phyloP scores from a whole-genome alignment of 169 alveolate species.

The Toxoplasma gondii region DNA sequence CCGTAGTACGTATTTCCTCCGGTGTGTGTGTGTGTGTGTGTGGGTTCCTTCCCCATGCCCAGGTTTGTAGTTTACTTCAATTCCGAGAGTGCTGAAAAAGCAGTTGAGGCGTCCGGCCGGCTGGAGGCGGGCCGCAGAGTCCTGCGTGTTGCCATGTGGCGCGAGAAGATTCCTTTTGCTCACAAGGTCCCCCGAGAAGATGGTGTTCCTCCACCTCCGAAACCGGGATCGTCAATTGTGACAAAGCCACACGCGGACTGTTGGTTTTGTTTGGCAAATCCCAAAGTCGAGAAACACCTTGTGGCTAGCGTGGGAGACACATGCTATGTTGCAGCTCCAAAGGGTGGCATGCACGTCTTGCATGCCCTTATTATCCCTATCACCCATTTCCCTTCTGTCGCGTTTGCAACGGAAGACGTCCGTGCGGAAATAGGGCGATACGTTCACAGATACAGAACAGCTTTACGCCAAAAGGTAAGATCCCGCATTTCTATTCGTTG shows the following conservation, averaged over 20 bases:
- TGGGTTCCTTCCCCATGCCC: background rate
- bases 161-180: slow-evolving; percentile 67
- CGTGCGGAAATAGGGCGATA: slow-evolving; percentile 42
- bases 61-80: slow-evolving; percentile 61
- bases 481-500: background rate
- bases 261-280: slow-evolving; percentile 74
- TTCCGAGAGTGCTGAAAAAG: slow-evolving; percentile 59
- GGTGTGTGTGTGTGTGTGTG: too few species aligned
- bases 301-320: slow-evolving; percentile 58
- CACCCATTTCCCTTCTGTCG: slow-evolving; percentile 68
- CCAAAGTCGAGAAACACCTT: slow-evolving; percentile 70
- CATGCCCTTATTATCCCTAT: slow-evolving; percentile 69
- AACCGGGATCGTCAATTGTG: slow-evolving; percentile 39
- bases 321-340: slow-evolving; percentile 64
- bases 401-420: slow-evolving; percentile 45
- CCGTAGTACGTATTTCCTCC: too few species aligned
- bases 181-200: slow-evolving; percentile 29
- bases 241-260: slow-evolving; percentile 72
- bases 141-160: slow-evolving; percentile 56
- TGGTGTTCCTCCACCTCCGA: slow-evolving; percentile 36
- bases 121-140: slow-evolving; percentile 66
- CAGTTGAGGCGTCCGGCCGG: slow-evolving; percentile 69
- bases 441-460: background rate
- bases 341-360: slow-evolving; percentile 67
- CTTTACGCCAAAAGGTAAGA: slow-evolving; percentile 20